Conservation (phyloP, 192 early-diverging fungal genomes). For the Chytriomyces sp. region DNA sequence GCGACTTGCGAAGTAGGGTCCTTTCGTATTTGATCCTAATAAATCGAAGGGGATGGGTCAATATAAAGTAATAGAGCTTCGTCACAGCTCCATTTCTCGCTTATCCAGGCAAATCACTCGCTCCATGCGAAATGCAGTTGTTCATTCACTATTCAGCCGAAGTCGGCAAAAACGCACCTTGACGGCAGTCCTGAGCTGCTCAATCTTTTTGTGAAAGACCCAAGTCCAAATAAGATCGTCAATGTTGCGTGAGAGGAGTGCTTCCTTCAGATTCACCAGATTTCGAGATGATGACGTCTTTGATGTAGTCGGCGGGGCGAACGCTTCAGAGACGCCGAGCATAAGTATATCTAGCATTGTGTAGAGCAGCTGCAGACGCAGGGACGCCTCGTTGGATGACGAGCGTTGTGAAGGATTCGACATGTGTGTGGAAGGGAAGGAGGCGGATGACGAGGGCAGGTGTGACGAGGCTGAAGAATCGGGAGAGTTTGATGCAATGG, state of each 20-base stretch:
- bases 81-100: too few relatives aligned
- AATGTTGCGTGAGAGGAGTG: constrained; percentile 8
- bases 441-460: too few relatives aligned
- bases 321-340: not conserved
- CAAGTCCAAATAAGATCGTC: constrained; percentile 46
- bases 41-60: not conserved
- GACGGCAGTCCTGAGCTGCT: constrained; percentile 28
- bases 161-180: not conserved
- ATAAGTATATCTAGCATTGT: constrained; percentile 9
- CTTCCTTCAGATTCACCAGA: not conserved
- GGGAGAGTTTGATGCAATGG: not conserved
- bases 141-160: too few relatives aligned
- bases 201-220: constrained; percentile 40
- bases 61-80: not conserved
- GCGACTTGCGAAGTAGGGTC: constrained; percentile 2
- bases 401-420: too few relatives aligned
- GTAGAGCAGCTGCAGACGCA: constrained; percentile 16
- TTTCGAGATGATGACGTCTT: too few relatives aligned
- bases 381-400: not conserved
- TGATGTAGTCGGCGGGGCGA: too few relatives aligned
- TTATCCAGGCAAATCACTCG: too few relatives aligned
- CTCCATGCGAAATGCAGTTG: too few relatives aligned
- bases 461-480: not conserved
- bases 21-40: not conserved
- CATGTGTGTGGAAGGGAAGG: too few relatives aligned